A percentile compares a stretch with the other conserved stretches of the same genome.
These are phyloP conservation scores for Westerdykella aurantiaca DNA, from an alignment of 2,329 filamentous ascomycete species.

Conservation along the genomic window DNA sequence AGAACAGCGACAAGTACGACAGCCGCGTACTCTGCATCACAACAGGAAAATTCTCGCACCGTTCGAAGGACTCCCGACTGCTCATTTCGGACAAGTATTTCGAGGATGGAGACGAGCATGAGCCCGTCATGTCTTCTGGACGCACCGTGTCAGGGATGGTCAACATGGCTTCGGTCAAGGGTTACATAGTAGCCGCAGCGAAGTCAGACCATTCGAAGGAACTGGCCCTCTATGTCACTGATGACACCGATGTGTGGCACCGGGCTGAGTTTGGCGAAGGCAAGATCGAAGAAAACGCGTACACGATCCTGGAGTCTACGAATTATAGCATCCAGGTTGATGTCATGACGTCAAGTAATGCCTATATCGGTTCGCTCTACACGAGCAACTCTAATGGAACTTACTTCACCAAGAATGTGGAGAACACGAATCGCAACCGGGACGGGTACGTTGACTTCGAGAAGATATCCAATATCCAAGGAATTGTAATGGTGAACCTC, in stretches of 20 bases:
- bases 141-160: conserved; percentile 73
- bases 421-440: conserved; percentile 81
- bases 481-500: conserved; percentile 82
- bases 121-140: conserved; percentile 69
- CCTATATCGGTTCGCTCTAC: conserved; percentile 79
- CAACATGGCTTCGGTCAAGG: conserved; percentile 77
- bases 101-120: conserved; percentile 46
- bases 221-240: conserved; percentile 83
- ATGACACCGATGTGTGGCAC: conserved; percentile 82
- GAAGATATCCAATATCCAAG: conserved; percentile 85
- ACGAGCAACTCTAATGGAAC: conserved; percentile 97
- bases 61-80: conserved; percentile 69
- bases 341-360: conserved; percentile 65
- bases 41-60: conserved; percentile 63
- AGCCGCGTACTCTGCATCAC: conserved; percentile 76
- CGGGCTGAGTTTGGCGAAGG: conserved; percentile 84
- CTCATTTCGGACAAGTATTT: conserved; percentile 83
- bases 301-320: conserved; percentile 91
- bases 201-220: conserved; percentile 76
- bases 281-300: conserved; percentile 76
- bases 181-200: conserved; percentile 77
- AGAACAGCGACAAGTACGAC: conserved; percentile 53
- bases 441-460: conserved; percentile 86
- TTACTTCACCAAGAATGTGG: conserved; percentile 86
- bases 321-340: conserved; percentile 98